phyloP scores from a whole-genome alignment of 345 rosid genomes.

The Tarenaya hassleriana region DNA sequence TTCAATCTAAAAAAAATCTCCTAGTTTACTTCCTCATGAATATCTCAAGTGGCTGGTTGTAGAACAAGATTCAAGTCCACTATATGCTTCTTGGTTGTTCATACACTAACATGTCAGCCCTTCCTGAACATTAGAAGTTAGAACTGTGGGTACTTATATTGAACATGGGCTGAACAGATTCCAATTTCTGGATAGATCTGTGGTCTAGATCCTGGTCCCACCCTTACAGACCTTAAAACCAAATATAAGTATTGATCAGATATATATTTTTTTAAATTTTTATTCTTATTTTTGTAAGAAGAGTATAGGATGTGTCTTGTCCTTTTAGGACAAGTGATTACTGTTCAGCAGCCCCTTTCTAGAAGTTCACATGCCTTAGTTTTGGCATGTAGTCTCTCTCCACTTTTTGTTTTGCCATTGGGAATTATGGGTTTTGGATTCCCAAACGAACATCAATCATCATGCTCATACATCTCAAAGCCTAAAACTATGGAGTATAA shows the following conservation, averaged over 20 bases:
- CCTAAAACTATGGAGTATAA: no score
- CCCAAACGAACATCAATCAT: conserved; percentile 16
- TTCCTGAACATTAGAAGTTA: no score
- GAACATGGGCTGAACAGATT: no score
- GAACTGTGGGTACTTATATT: no score
- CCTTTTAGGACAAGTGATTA: no score
- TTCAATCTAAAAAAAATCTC: neutral
- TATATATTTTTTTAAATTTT: neutral
- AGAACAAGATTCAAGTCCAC: no score
- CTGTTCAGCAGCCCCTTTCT: no score
- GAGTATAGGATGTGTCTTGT: no score
- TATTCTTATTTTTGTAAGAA: conserved; percentile 6
- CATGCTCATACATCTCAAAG: conserved; percentile 8
- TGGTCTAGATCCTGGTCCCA: conserved; percentile 28
- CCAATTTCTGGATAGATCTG: conserved; percentile 12
- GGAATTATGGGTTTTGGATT: conserved; percentile 17
- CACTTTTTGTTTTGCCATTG: conserved; percentile 26
- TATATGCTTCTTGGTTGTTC: no score
- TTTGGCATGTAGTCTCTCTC: conserved; percentile 26
- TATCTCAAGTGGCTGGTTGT: no score
- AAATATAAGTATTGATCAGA: conserved; percentile 22
- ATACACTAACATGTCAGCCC: no score
- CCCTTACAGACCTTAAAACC: conserved; percentile 23
- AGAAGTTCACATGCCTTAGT: conserved; percentile 23
- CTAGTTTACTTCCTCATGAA: no score